These are phyloP conservation scores for Xanthoconium stramineum DNA, from an alignment of 768 basidiomycete species.

Conservation along the genomic window DNA sequence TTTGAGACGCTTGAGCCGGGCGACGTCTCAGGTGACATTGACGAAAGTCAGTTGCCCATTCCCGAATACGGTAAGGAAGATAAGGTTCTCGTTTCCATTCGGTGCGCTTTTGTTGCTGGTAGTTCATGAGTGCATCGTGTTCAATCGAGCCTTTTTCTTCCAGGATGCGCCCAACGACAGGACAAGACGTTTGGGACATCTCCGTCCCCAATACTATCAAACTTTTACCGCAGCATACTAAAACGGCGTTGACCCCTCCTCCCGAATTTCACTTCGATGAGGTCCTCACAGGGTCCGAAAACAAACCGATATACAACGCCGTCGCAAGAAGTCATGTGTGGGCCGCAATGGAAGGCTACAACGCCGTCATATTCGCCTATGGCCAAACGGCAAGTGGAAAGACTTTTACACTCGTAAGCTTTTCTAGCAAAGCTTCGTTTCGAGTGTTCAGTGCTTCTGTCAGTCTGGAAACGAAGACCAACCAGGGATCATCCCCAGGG, in stretches of 20 bases:
- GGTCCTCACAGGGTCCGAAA: slow-evolving; percentile 73
- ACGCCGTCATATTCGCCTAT: slow-evolving; percentile 92
- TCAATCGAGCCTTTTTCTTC: slow-evolving; percentile 4
- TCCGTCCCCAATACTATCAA: slow-evolving; percentile 51
- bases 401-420: slow-evolving; percentile 59
- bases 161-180: slow-evolving; percentile 62
- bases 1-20: slow-evolving; percentile 65
- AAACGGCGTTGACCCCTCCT: slow-evolving; percentile 36
- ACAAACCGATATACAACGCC: slow-evolving; percentile 74
- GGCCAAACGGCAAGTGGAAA: slow-evolving; percentile 86
- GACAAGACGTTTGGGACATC: slow-evolving; percentile 54
- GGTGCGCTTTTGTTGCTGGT: slow-evolving; percentile 39
- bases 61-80: slow-evolving; percentile 68
- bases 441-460: slow-evolving; percentile 16
- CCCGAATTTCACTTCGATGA: slow-evolving; percentile 69
- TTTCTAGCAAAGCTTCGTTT: slow-evolving; percentile 28
- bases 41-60: slow-evolving; percentile 47
- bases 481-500: slow-evolving; percentile 92
- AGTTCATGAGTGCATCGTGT: background rate
- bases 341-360: slow-evolving; percentile 96
- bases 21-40: slow-evolving; percentile 68
- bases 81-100: slow-evolving; percentile 83
- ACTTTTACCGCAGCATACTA: slow-evolving; percentile 55
- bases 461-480: slow-evolving; percentile 76
- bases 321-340: slow-evolving; percentile 77